phyloP scores from a whole-genome alignment of 176 grass and related monocot genomes.

The Avena sativa region DNA sequence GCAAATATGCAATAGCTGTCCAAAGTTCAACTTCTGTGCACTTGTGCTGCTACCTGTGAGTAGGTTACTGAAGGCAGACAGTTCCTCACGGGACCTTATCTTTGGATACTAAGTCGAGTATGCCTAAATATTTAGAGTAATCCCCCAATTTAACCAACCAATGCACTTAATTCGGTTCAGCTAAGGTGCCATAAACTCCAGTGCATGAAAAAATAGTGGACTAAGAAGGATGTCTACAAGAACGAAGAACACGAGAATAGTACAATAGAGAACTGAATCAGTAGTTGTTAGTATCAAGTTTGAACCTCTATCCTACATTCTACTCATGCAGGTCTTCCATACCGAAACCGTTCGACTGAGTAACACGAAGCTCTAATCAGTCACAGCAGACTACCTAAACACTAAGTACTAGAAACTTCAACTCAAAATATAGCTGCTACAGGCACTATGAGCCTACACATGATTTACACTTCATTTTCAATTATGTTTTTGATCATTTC shows the following conservation, averaged over 20 bases:
- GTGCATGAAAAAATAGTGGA: neutral
- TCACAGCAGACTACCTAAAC: neutral
- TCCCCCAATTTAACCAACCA: neutral
- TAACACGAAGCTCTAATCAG: neutral
- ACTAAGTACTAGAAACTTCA: neutral
- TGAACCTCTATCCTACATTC: neutral
- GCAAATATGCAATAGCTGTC: neutral
- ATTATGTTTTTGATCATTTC: slow-evolving; percentile 53
- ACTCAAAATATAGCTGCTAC: neutral
- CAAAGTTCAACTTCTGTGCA: neutral
- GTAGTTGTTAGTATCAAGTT: slow-evolving; percentile 6
- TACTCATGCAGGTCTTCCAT: neutral
- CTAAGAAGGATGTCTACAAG: neutral
- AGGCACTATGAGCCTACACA: neutral
- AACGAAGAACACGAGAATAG: neutral
- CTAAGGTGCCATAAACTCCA: neutral
- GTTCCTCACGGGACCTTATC: neutral
- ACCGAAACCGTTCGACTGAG: neutral
- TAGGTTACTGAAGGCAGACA: neutral
- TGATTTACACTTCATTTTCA: slow-evolving; percentile 72
- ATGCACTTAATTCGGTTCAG: neutral
- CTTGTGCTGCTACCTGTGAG: neutral
- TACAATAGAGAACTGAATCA: neutral
- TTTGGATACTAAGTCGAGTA: neutral
- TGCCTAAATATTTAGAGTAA: neutral